Conservation (phyloP, 768 basidiomycete species). For the Baorangia bicolor region DNA sequence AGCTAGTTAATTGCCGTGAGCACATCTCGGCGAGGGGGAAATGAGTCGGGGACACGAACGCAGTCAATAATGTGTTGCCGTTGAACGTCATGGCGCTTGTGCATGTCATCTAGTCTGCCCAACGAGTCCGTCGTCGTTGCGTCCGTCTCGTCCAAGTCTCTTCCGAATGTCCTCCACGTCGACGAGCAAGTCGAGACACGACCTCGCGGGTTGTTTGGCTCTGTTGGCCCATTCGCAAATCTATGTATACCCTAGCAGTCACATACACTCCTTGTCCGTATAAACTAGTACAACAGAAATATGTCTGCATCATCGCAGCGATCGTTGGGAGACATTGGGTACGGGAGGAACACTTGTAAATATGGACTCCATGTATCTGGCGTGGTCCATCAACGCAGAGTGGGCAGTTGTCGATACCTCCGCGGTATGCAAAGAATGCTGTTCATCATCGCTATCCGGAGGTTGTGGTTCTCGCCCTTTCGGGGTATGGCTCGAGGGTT, state of each 20-base stretch:
- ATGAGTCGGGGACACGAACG: slow-evolving; percentile 38
- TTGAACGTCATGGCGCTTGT: slow-evolving; percentile 61
- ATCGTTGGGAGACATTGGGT: slow-evolving; percentile 2
- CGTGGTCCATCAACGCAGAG: slow-evolving; percentile 31
- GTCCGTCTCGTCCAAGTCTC: slow-evolving; percentile 4
- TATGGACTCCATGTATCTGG: slow-evolving; percentile 19
- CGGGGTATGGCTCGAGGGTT: neutral
- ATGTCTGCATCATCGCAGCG: slow-evolving; percentile 9
- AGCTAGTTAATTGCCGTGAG: slow-evolving; percentile 43
- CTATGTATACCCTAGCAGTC: neutral
- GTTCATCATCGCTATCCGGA: slow-evolving; percentile 17
- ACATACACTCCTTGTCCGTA: slow-evolving; percentile 1
- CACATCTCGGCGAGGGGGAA: slow-evolving; percentile 4
- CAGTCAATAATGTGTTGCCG: slow-evolving; percentile 70
- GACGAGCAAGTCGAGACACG: slow-evolving; percentile 2
- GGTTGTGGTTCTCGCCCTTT: neutral
- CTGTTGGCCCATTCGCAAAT: slow-evolving; percentile 17
- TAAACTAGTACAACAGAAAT: neutral
- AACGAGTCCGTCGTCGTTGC: slow-evolving; percentile 15
- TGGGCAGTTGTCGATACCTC: slow-evolving; percentile 31
- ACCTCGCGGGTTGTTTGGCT: slow-evolving; percentile 29
- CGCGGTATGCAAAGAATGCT: slow-evolving; percentile 13
- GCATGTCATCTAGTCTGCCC: slow-evolving; percentile 47
- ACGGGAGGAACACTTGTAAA: slow-evolving; percentile 15
- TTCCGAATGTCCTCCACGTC: neutral